Evolutionary conservation across 768 basidiomycete genomes (phyloP), one percentile per base, ranked within the genome.

Genomic region (Auriculariales sp.): DNA sequence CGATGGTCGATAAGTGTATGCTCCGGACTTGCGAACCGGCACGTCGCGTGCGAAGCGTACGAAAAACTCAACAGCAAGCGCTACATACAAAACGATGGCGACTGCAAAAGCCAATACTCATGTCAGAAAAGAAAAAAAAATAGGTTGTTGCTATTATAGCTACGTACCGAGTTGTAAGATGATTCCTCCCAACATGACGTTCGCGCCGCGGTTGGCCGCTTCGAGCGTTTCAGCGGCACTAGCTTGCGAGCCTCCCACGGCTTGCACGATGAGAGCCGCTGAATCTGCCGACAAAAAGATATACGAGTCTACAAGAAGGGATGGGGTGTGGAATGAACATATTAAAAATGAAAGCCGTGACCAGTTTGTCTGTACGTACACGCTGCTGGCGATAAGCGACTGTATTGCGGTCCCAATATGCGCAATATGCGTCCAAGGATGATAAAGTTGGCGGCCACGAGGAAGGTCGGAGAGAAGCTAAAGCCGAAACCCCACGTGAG

Each of bases 151-250:
- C 17, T 7, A 50, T 45, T 17, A 29, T 5, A 25, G 24, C 12
- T 3, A 61, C 68, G 49, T 31, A 70, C 71, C 59, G 49, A 79
- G 61, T 56, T 83, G 80, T 56, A 82, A 71, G 15, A 66, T 65
- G 52, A 84, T 81, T 45, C 81, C 82, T 1, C 64, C 75, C 10
- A 80, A 67, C 78, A 81, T 80, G 57, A 79, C 67, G 45, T 72
- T 56, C 12, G 68, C 70, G 3, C 75, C 76, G 5, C 53, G 51
- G 24, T 62, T 59, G 15, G 62, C 53, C 22, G 53, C 58, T 14
- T 56, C 50, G 27, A 50, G 44, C 3, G 54, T 57, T 14, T 54
- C 52, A 25, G 64, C 70, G 1, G 60, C 58, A 3, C 73, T 67
- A 0, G 79, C 79, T 19, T 69, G 56, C 0, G 72, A 81, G 24